Evolutionary conservation across 176 grass and related monocot genomes (phyloP).

Genomic region (Paspalum vaginatum): DNA sequence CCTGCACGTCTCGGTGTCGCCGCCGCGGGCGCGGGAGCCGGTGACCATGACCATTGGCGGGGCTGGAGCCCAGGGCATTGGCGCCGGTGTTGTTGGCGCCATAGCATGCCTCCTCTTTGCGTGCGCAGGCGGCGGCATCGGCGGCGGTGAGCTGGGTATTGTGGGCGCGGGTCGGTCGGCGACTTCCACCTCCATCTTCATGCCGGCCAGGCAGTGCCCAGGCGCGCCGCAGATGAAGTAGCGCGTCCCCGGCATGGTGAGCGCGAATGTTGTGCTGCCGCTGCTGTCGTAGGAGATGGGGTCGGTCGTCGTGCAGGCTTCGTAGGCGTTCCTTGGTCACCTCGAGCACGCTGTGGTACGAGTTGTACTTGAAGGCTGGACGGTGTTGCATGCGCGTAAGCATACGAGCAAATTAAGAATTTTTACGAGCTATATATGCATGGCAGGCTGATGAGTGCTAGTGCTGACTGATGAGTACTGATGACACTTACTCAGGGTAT

Average conservation of each 20-base stretch:
- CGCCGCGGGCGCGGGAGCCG: not conserved
- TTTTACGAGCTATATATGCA: not conserved
- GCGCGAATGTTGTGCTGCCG: slow-evolving; percentile 57
- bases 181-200: slow-evolving; percentile 75
- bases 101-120: not conserved
- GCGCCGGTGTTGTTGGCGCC: not conserved
- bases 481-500: slow-evolving; percentile 66
- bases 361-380: slow-evolving; percentile 60
- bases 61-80: not conserved
- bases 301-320: slow-evolving; percentile 54
- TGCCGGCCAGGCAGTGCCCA: slow-evolving; percentile 67
- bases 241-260: slow-evolving; percentile 61
- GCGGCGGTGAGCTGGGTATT: slow-evolving; percentile 38
- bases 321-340: slow-evolving; percentile 57
- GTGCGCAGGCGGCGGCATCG: not conserved
- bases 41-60: not conserved
- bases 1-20: not conserved
- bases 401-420: not conserved
- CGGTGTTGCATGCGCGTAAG: not conserved
- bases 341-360: slow-evolving; percentile 64
- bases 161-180: slow-evolving; percentile 41
- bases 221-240: slow-evolving; percentile 78
- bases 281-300: slow-evolving; percentile 48
- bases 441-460: too few relatives aligned
- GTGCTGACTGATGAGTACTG: too few relatives aligned